These are phyloP conservation scores for Prunus dulcis DNA, from an alignment of 306 rosid genomes.

Conservation along the genomic window DNA sequence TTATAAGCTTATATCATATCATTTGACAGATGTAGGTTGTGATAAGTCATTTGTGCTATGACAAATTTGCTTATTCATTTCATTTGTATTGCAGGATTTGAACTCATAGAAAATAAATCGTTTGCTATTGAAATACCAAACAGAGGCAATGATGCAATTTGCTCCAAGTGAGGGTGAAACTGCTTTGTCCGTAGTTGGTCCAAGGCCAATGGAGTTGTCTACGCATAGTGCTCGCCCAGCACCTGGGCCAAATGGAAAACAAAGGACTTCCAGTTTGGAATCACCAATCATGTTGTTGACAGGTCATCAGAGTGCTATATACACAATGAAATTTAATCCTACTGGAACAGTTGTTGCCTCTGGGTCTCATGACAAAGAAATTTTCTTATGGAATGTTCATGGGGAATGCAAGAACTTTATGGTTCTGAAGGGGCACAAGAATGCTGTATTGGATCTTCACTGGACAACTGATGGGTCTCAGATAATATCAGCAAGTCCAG, in stretches of 20 bases:
- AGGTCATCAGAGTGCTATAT: constrained; percentile 87
- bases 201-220: constrained; percentile 92
- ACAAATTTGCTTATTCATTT: neutral
- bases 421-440: constrained; percentile 92
- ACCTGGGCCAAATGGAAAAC: constrained; percentile 67
- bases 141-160: constrained; percentile 56
- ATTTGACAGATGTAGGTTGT: neutral
- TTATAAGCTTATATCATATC: neutral
- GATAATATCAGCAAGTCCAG: constrained; percentile 83
- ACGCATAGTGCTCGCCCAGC: constrained; percentile 56
- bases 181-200: constrained; percentile 72
- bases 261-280: constrained; percentile 78
- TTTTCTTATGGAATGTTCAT: constrained; percentile 83
- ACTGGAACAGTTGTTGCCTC: constrained; percentile 82
- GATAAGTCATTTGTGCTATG: neutral
- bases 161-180: constrained; percentile 55
- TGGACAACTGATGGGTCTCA: constrained; percentile 94
- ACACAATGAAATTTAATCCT: constrained; percentile 91
- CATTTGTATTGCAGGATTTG: constrained; percentile 14
- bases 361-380: constrained; percentile 92
- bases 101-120: constrained; percentile 11
- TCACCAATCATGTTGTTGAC: constrained; percentile 84
- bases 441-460: constrained; percentile 92
- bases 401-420: constrained; percentile 92
- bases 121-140: constrained; percentile 22